phyloP scores from a whole-genome alignment of 768 basidiomycete species.

The Boletus sensibilis region DNA sequence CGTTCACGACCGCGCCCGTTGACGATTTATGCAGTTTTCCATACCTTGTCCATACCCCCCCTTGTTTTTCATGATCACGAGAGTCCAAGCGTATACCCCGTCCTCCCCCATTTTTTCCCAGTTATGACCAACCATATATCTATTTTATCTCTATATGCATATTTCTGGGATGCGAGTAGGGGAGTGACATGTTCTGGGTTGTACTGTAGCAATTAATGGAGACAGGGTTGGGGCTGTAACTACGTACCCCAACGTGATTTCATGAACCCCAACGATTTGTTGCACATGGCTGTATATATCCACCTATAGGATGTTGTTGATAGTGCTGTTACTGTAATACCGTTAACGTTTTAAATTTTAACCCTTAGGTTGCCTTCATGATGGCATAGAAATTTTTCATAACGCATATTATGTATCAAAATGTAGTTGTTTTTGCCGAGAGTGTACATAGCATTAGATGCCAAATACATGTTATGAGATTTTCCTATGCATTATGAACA shows the following conservation, averaged over 20 bases:
- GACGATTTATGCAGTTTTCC: background rate
- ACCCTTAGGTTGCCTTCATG: no score
- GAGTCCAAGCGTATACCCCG: conserved; percentile 12
- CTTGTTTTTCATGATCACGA: conserved; percentile 6
- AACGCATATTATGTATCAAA: no score
- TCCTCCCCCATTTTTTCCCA: background rate
- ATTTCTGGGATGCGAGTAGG: conserved; percentile 7
- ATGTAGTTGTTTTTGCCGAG: no score
- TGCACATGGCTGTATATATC: background rate
- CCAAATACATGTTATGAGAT: no score
- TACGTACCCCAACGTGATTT: conserved; percentile 6
- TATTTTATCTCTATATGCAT: conserved; percentile 18
- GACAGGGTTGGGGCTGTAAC: background rate
- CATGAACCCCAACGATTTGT: background rate
- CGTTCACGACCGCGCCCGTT: conserved; percentile 15
- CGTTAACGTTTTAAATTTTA: background rate
- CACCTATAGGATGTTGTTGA: conserved; percentile 1
- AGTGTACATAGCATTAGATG: no score
- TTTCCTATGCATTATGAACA: no score
- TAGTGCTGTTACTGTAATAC: background rate
- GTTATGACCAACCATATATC: conserved; percentile 14
- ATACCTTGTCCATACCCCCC: no score
- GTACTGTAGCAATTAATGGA: conserved; percentile 13
- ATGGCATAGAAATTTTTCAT: no score
- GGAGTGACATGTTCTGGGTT: conserved; percentile 6